Percentiles rank a stretch among this genome's conserved stretches.
Evolutionary conservation across 176 grass and related monocot species (phyloP).

Genomic region (Raddia distichophylla): DNA sequence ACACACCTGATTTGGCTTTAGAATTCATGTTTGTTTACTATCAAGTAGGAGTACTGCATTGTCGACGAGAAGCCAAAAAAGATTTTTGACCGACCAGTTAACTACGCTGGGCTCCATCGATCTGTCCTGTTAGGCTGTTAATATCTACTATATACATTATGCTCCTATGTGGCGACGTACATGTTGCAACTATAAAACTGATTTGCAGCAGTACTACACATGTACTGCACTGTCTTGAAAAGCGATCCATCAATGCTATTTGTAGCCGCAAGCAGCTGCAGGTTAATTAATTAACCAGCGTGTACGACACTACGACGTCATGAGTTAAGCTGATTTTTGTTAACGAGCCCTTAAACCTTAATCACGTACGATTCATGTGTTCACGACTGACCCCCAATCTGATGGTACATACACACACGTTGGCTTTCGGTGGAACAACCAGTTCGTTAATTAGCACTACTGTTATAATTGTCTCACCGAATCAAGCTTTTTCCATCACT

Average conservation of each 20-base stretch:
- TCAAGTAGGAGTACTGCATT: neutral
- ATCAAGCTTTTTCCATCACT: neutral
- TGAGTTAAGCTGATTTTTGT: neutral
- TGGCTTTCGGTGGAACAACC: constrained; percentile 7
- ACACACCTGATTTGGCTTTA: neutral
- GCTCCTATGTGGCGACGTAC: neutral
- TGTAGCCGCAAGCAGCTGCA: constrained; percentile 8
- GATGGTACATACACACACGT: neutral
- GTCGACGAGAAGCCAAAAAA: neutral
- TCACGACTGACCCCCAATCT: neutral
- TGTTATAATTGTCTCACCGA: neutral
- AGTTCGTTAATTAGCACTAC: neutral
- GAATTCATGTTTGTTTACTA: neutral
- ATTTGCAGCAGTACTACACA: neutral
- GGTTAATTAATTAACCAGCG: neutral
- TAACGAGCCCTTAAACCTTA: neutral
- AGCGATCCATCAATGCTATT: constrained; percentile 14
- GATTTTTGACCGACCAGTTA: neutral
- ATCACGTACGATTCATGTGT: neutral
- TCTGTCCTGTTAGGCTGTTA: neutral
- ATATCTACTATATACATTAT: neutral
- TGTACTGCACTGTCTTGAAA: neutral
- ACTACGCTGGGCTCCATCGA: constrained; percentile 22
- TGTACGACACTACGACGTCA: neutral
- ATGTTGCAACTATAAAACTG: constrained; percentile 9